Percentiles rank a stretch among this genome's conserved stretches.
These are phyloP conservation scores for Trypanosoma mega DNA, from an alignment of 208 protist genomes.

Conservation along the genomic window DNA sequence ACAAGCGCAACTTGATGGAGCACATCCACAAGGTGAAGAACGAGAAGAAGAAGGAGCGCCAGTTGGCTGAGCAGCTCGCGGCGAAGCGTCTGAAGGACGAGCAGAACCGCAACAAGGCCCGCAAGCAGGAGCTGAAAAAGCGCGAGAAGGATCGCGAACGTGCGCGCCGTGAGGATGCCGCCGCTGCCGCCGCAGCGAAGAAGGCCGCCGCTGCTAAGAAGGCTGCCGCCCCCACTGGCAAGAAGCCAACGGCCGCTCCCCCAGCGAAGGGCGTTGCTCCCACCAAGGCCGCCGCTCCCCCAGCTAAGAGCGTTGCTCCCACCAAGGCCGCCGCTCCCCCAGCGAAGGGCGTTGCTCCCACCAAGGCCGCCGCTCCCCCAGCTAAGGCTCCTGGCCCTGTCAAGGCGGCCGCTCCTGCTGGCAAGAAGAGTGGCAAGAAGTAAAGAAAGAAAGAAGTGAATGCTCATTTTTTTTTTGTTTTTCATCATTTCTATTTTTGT, in stretches of 20 bases:
- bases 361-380: conserved; percentile 21
- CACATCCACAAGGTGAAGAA: conserved; percentile 98
- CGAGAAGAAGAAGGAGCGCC: conserved; percentile 94
- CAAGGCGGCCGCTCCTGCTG: conserved; percentile 20
- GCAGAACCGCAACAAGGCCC: conserved; percentile 69
- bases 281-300: conserved; percentile 53
- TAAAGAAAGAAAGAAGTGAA: conserved; percentile 28
- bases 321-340: conserved; percentile 5
- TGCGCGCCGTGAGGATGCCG: conserved; percentile 61
- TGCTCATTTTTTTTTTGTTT: conserved; percentile 29
- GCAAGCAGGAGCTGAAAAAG: conserved; percentile 72
- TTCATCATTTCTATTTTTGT: background rate
- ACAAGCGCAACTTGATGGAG: conserved; percentile 99
- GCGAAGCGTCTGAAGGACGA: conserved; percentile 70
- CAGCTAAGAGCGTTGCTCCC: conserved; percentile 49
- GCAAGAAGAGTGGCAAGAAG: conserved; percentile 44
- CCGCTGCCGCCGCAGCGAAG: conserved; percentile 44
- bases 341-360: conserved; percentile 29
- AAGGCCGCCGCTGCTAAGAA: conserved; percentile 47
- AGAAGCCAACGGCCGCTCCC: conserved; percentile 19
- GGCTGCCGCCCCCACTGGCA: conserved; percentile 37
- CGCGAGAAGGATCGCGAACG: conserved; percentile 76
- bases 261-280: conserved; percentile 17
- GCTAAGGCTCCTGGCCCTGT: conserved; percentile 49
- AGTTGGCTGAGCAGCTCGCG: conserved; percentile 89